phyloP scores from a whole-genome alignment of 441 rosid species.

The Corymbia citriodora region DNA sequence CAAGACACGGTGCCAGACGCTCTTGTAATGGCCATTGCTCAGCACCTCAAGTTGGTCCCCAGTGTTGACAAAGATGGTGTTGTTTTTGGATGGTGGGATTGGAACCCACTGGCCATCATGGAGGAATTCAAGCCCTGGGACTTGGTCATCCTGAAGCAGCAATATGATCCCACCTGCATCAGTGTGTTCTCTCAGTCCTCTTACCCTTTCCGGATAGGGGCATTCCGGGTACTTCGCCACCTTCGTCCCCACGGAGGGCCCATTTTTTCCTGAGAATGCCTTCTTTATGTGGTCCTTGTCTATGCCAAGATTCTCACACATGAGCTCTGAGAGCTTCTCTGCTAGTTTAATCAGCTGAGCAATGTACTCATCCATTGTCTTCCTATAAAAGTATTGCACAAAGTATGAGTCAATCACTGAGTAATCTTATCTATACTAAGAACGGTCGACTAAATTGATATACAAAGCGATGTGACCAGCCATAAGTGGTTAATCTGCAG shows the following conservation, averaged over 20 bases:
- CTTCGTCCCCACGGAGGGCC: constrained; percentile 61
- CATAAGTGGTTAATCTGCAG: not conserved
- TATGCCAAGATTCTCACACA: constrained; percentile 77
- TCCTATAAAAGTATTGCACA: constrained; percentile 31
- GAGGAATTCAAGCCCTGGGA: constrained; percentile 55
- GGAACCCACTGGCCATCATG: constrained; percentile 49
- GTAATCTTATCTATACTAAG: not conserved
- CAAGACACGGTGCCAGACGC: constrained; percentile 73
- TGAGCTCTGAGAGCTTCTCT: constrained; percentile 59
- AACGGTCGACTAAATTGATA: not conserved
- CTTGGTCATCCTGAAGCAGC: constrained; percentile 61
- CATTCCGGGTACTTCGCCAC: constrained; percentile 59
- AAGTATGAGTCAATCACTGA: not conserved
- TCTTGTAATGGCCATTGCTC: constrained; percentile 74
- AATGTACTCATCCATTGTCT: constrained; percentile 65
- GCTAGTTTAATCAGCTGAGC: constrained; percentile 56
- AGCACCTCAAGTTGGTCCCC: constrained; percentile 81
- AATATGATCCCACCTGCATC: constrained; percentile 69
- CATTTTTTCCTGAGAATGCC: constrained; percentile 33
- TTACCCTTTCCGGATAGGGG: constrained; percentile 41
- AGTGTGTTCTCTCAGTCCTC: constrained; percentile 63
- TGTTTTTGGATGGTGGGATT: constrained; percentile 77
- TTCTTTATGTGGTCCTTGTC: constrained; percentile 33
- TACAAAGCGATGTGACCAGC: not conserved
- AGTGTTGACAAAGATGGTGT: constrained; percentile 61